Evolutionary conservation across 1,284 basidiomycete genomes (phyloP), one percentile per base, ranked within the genome.

Genomic region (Sanghuangporus baumii): DNA sequence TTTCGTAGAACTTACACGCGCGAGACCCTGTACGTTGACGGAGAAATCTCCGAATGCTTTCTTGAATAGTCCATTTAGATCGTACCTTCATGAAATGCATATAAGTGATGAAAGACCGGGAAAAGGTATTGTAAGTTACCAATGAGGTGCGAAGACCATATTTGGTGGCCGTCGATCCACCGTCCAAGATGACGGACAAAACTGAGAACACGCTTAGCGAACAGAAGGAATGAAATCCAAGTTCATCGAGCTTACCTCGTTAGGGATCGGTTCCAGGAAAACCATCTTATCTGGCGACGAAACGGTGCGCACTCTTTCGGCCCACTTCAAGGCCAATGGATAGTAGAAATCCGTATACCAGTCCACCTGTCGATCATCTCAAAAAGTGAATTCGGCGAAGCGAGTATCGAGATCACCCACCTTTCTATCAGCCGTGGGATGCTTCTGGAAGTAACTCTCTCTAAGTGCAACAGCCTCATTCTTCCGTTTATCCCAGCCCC

Each of bases 131-230:
- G n/a, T 38, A 6, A 16, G 79, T 66, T 67, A 91, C 93, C 94
- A 97, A 71, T 98, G 95, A 1, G 95, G 94, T 0, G 93, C 88
- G 69, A 86, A 95, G 5, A 96, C 86, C 81, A 97, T 86, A 67
- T 93, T 91, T 0, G 77, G 71, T 5, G 89, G 80, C 48, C 84
- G 83, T 41, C 80, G 76, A 50, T 86, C 82, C 26, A 76, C 68
- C 0, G 86, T 89, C 88, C 91, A 95, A 0, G 86, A 85, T 1
- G 78, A 64, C 0, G 93, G 91, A 70, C 91, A 93, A 68, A 88
- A 91, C 89, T 93, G 18, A 60, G 50, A 43, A 38, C 31, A 47
- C 11, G 61, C 41, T 7, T 11, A 52, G 40, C 50, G 34, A 48
- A 54, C 40, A 37, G 7, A 41, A 55, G 18, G 3, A 3, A 3